These are phyloP conservation scores for Phytophthora cryptogea DNA, from an alignment of 352 stramenopile genomes.

Conservation along the genomic window DNA sequence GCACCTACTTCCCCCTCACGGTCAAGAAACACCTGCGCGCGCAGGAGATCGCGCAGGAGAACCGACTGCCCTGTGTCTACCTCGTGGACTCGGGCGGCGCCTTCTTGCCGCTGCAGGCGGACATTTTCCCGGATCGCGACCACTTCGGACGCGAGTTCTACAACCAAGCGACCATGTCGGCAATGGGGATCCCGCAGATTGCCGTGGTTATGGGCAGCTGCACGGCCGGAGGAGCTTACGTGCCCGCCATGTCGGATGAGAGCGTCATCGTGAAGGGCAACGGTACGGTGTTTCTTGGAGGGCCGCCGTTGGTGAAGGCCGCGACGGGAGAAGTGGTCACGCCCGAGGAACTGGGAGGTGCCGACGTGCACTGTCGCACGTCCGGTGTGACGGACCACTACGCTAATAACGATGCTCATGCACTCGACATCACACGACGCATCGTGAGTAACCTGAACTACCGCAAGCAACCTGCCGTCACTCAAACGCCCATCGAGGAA, in stretches of 20 bases:
- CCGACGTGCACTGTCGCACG: slow-evolving; percentile 89
- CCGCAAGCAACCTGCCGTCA: slow-evolving; percentile 39
- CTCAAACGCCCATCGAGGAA: slow-evolving; percentile 86
- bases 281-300: slow-evolving; percentile 97
- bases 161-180: slow-evolving; percentile 97
- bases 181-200: slow-evolving; percentile 95
- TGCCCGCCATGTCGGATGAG: slow-evolving; percentile 98
- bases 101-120: slow-evolving; percentile 95
- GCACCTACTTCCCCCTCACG: slow-evolving; percentile 98
- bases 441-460: slow-evolving; percentile 94
- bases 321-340: slow-evolving; percentile 97
- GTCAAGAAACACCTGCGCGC: slow-evolving; percentile 98
- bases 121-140: slow-evolving; percentile 97
- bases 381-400: slow-evolving; percentile 98
- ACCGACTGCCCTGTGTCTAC: slow-evolving; percentile 97
- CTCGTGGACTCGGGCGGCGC: slow-evolving; percentile 95
- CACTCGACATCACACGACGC: slow-evolving; percentile 87
- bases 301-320: slow-evolving; percentile 97
- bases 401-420: slow-evolving; percentile 95
- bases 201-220: slow-evolving; percentile 98
- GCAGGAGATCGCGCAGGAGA: slow-evolving; percentile 96
- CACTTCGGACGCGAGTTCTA: slow-evolving; percentile 99
- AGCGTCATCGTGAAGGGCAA: slow-evolving; percentile 97
- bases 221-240: slow-evolving; percentile 96
- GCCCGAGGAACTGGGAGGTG: slow-evolving; percentile 95